Evolutionary conservation across 345 rosid genomes (phyloP).

Genomic region (Lepidium aucheri): DNA sequence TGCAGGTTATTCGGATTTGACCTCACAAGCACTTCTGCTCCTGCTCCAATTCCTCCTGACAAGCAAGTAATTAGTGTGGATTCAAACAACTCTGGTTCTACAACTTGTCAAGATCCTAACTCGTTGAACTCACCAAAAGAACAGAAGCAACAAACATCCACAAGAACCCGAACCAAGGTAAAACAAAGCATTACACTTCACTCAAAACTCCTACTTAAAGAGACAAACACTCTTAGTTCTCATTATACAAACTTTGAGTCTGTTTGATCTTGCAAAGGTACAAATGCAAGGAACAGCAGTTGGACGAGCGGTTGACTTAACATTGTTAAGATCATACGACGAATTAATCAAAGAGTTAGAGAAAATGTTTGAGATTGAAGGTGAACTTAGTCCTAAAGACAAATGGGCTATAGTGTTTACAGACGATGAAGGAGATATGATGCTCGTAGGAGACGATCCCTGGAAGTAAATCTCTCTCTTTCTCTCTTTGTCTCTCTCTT

Average conservation of each 20-base stretch:
- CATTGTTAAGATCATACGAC: conserved; percentile 43
- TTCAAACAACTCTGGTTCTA: conserved; percentile 20
- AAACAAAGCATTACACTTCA: conserved; percentile 1
- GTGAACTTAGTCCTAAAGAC: conserved; percentile 37
- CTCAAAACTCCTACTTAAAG: neutral
- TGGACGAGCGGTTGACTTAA: conserved; percentile 63
- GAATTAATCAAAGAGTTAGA: conserved; percentile 50
- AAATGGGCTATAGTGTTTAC: conserved; percentile 64
- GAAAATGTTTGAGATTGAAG: conserved; percentile 65
- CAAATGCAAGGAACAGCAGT: conserved; percentile 76
- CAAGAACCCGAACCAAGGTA: conserved; percentile 66
- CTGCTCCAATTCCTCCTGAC: conserved; percentile 13
- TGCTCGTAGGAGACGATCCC: conserved; percentile 73
- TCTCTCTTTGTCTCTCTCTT: neutral
- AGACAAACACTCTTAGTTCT: neutral
- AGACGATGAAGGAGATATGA: conserved; percentile 73
- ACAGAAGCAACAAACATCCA: conserved; percentile 36
- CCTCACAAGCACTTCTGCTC: conserved; percentile 31
- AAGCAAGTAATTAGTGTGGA: conserved; percentile 15
- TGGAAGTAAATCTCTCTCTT: conserved; percentile 49
- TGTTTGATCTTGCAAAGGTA: conserved; percentile 37
- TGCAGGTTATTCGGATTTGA: conserved; percentile 65
- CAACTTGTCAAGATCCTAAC: conserved; percentile 31
- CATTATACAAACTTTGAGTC: neutral
- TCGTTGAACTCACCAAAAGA: conserved; percentile 17